Conservation (phyloP, 768 basidiomycete genomes). For the Boletus sensibilis region DNA sequence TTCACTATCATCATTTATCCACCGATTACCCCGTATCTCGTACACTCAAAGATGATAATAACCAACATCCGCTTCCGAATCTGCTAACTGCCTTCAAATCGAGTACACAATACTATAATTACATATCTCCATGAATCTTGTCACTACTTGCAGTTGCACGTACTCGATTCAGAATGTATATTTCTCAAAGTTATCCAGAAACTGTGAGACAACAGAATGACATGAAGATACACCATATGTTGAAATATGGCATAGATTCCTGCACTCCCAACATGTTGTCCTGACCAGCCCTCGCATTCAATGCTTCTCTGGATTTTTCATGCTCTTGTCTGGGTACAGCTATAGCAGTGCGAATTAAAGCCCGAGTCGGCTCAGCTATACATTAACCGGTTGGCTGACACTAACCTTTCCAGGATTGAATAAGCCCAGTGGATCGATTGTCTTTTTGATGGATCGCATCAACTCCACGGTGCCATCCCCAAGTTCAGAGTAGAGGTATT, state of each 20-base stretch:
- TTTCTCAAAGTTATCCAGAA: too few species aligned
- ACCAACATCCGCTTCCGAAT: too few species aligned
- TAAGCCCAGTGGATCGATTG: slow-evolving; percentile 70
- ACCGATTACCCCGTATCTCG: too few species aligned
- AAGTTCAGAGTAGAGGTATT: slow-evolving; percentile 79
- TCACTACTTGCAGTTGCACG: too few species aligned
- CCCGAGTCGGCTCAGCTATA: background rate
- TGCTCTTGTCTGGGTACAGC: slow-evolving; percentile 28
- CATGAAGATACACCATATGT: background rate
- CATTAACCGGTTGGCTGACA: background rate
- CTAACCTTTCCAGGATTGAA: slow-evolving; percentile 86
- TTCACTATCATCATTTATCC: too few species aligned
- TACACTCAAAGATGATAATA: too few species aligned
- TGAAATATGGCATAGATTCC: background rate
- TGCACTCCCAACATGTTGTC: background rate
- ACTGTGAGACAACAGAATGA: background rate
- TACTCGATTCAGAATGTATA: too few species aligned
- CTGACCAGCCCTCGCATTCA: background rate
- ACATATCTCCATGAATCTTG: too few species aligned
- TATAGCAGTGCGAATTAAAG: background rate
- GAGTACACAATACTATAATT: too few species aligned
- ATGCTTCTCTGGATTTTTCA: slow-evolving; percentile 10
- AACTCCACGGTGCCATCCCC: slow-evolving; percentile 79
- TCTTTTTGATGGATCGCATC: slow-evolving; percentile 79
- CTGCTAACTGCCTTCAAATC: too few species aligned